Evolutionary conservation across 2,329 filamentous ascomycete genomes (phyloP), one percentile per base, ranked within the genome.

Genomic region (Paecilomyces fulvus): DNA sequence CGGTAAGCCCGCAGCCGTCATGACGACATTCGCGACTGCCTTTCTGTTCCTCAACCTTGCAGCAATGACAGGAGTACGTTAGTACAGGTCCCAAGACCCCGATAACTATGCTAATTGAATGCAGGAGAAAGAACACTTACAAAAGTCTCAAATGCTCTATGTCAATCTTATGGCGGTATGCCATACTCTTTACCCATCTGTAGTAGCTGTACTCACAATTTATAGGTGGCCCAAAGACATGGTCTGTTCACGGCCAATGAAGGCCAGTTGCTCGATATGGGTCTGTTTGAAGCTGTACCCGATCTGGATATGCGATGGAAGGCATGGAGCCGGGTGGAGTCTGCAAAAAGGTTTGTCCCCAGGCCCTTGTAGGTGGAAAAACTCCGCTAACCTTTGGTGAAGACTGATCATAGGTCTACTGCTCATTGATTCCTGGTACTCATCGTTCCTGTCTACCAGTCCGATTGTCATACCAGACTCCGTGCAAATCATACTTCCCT

Each of bases 271-370:
- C 65, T 77, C 1, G 71, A 75, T 43, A 70, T 69, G 57, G 66
- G 67, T 17, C 63, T 79, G 3, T 73, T 79, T 21, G 75, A 77
- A 25, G 58, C 63, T 3, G 69, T 78, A 6, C 65, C 73, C 12
- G 74, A 78, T 58, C 69, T 76, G 31, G 75, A 79, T 52, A 65
- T 70, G 23, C 68, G 73, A 60, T 82, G 79, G 79, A 79, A 77
- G 60, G 75, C 77, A 2, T 82, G 79, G 79, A 73, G 75, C 58
- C 76, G 77, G 52, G 72, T 81, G 7, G 79, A 82, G 64, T 80
- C 77, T 51, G 72, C 71, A 0, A 81, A 81, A 62, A 71, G 78
- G 69, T 69, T 59, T 50, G 61, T 31, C n/a, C 25, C 21, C 30
- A 30, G 30, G 4, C 17, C 28, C 8, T 3, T 30, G 1, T 6